These are phyloP conservation scores for Trametes sp. DNA, from an alignment of 1,284 basidiomycete genomes.

Conservation along the genomic window DNA sequence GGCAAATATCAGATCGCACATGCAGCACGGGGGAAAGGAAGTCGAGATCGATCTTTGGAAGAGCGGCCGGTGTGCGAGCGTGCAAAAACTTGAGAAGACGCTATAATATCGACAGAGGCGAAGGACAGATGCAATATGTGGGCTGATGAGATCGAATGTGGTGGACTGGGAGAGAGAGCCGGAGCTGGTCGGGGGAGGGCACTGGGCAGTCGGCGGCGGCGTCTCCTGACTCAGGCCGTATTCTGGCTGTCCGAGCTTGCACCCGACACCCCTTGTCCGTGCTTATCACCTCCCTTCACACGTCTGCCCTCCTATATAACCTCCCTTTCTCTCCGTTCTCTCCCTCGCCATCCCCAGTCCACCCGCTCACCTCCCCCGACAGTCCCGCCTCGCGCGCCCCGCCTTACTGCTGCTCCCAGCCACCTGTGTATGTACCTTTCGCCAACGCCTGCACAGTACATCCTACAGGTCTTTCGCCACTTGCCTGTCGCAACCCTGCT, in stretches of 20 bases:
- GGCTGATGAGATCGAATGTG: not conserved
- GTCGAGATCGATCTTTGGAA: conserved; percentile 11
- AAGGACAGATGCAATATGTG: not conserved
- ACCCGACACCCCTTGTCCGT: conserved; percentile 18
- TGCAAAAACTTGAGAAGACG: too few species aligned
- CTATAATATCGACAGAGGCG: too few species aligned
- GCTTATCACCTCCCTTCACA: conserved; percentile 34
- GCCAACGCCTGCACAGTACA: conserved; percentile 6
- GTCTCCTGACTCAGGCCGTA: conserved; percentile 14
- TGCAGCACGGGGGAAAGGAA: conserved; percentile 3
- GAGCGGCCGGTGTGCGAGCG: not conserved
- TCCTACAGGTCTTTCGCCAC: conserved; percentile 17
- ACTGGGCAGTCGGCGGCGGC: conserved; percentile 5
- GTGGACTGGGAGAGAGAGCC: not conserved
- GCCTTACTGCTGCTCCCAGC: conserved; percentile 5
- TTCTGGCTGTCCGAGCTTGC: conserved; percentile 14
- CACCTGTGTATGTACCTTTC: conserved; percentile 20
- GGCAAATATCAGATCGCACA: conserved; percentile 17
- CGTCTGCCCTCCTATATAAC: conserved; percentile 31
- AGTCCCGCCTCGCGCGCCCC: not conserved
- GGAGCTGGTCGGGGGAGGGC: not conserved
- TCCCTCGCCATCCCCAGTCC: conserved; percentile 8
- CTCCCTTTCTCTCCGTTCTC: conserved; percentile 11
- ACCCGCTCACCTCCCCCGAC: not conserved
- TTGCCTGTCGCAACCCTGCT: conserved; percentile 2